A percentile compares a stretch with the other conserved stretches of the same genome.
phyloP scores from a whole-genome alignment of 2,329 filamentous ascomycete genomes.

The Fusarium oligoseptatum region DNA sequence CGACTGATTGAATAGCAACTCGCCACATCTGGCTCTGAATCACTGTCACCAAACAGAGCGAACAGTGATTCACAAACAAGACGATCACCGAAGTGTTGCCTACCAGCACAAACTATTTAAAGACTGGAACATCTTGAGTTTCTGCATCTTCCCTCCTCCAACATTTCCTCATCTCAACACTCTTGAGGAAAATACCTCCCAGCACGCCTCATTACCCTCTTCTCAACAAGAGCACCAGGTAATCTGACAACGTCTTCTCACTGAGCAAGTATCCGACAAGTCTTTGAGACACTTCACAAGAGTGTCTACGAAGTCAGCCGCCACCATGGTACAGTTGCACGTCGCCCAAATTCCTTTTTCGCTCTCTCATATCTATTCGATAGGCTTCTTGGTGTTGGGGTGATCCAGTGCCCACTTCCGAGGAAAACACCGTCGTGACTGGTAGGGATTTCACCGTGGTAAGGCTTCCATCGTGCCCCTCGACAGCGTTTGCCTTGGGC shows the following conservation, averaged over 20 bases:
- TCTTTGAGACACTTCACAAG: background rate
- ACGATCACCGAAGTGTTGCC: background rate
- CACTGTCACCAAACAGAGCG: background rate
- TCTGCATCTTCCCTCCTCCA: background rate
- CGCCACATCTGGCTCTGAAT: background rate
- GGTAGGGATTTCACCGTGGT: background rate
- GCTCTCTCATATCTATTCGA: background rate
- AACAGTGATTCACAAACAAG: background rate
- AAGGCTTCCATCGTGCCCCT: background rate
- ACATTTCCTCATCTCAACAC: background rate
- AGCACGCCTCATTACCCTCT: background rate
- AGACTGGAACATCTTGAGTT: background rate
- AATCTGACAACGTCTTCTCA: background rate
- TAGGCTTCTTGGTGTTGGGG: background rate
- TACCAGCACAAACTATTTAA: background rate
- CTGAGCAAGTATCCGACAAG: background rate
- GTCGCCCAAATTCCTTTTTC: background rate
- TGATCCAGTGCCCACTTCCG: background rate
- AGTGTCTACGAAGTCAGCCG: background rate
- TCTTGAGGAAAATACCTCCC: background rate
- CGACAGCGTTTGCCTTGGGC: background rate
- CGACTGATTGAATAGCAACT: background rate
- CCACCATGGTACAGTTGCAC: background rate
- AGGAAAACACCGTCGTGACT: background rate
- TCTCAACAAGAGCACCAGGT: background rate